These are phyloP conservation scores for Monilinia aucupariae DNA, from an alignment of 2,329 filamentous ascomycete species.

Conservation along the genomic window DNA sequence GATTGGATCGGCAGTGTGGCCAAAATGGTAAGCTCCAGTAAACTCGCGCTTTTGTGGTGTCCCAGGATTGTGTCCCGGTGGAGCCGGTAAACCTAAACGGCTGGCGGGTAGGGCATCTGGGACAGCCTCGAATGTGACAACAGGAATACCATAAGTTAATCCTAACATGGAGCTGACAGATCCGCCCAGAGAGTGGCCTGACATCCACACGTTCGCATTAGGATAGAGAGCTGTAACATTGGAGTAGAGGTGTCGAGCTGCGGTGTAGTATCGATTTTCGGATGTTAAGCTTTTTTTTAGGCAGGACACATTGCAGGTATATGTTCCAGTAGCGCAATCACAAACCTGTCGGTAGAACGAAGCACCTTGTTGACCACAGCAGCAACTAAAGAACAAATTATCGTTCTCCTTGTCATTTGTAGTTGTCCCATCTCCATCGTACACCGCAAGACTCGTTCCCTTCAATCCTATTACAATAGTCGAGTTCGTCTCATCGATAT, in stretches of 20 bases:
- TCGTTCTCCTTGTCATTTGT: slow-evolving; percentile 98
- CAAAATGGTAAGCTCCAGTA: slow-evolving; percentile 84
- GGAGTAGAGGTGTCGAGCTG: slow-evolving; percentile 81
- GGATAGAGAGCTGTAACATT: slow-evolving; percentile 91
- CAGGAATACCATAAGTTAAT: slow-evolving; percentile 83
- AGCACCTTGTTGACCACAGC: slow-evolving; percentile 88
- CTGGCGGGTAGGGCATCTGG: slow-evolving; percentile 83
- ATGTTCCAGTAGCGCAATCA: slow-evolving; percentile 82
- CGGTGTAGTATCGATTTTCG: slow-evolving; percentile 88
- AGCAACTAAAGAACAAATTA: slow-evolving; percentile 97
- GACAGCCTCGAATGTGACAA: slow-evolving; percentile 89
- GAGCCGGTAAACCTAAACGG: slow-evolving; percentile 77
- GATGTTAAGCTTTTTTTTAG: slow-evolving; percentile 67
- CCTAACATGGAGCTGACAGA: slow-evolving; percentile 83
- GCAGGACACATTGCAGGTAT: slow-evolving; percentile 89
- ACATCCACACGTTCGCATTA: slow-evolving; percentile 76
- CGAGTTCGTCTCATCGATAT: slow-evolving; percentile 76
- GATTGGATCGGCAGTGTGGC: slow-evolving; percentile 91
- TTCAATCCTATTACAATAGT: slow-evolving; percentile 91
- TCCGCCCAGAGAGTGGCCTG: slow-evolving; percentile 88
- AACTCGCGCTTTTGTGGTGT: slow-evolving; percentile 64
- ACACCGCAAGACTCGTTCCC: slow-evolving; percentile 83
- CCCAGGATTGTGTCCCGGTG: slow-evolving; percentile 69
- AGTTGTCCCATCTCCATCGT: slow-evolving; percentile 94
- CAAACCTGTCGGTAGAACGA: slow-evolving; percentile 89